These are phyloP conservation scores for Fusarium xylarioides DNA, from an alignment of 2,329 filamentous ascomycete genomes.

Conservation along the genomic window DNA sequence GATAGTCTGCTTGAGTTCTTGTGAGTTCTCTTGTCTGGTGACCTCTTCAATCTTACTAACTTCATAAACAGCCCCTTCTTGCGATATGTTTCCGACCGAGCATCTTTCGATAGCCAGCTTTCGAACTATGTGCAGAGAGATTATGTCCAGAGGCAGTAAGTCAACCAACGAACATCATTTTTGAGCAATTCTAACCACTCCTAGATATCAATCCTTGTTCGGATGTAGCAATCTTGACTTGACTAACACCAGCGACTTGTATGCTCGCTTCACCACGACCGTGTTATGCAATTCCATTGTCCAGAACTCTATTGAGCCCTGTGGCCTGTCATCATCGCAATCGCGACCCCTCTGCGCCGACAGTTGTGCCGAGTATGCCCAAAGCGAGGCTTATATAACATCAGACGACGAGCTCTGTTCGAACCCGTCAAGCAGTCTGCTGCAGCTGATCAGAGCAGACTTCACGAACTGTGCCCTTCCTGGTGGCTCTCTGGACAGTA, in stretches of 20 bases:
- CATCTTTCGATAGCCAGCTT: constrained; percentile 81
- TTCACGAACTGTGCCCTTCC: constrained; percentile 90
- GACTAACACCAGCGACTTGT: constrained; percentile 80
- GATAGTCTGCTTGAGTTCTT: constrained; percentile 67
- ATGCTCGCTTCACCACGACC: constrained; percentile 92
- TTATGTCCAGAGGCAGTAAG: constrained; percentile 83
- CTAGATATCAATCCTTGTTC: constrained; percentile 81
- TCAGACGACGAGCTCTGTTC: constrained; percentile 78
- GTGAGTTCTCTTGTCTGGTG: constrained; percentile 56
- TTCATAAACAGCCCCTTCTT: constrained; percentile 77
- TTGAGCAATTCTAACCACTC: constrained; percentile 13
- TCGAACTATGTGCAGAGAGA: constrained; percentile 75
- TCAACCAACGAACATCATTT: not conserved
- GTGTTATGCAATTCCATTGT: constrained; percentile 94
- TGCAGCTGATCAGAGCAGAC: constrained; percentile 85
- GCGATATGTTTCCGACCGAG: constrained; percentile 76
- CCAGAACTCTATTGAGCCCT: constrained; percentile 82
- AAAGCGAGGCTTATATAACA: constrained; percentile 86
- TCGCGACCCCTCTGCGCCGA: constrained; percentile 86
- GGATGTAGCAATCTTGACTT: constrained; percentile 83
- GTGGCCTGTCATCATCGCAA: constrained; percentile 69
- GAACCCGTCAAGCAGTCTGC: constrained; percentile 69
- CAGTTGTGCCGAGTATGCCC: constrained; percentile 85
- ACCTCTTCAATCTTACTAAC: constrained; percentile 15
- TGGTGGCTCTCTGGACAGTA: constrained; percentile 76